Base-by-base conservation (phyloP, 345 rosid genomes). In the Corymbia maculata region DNA sequence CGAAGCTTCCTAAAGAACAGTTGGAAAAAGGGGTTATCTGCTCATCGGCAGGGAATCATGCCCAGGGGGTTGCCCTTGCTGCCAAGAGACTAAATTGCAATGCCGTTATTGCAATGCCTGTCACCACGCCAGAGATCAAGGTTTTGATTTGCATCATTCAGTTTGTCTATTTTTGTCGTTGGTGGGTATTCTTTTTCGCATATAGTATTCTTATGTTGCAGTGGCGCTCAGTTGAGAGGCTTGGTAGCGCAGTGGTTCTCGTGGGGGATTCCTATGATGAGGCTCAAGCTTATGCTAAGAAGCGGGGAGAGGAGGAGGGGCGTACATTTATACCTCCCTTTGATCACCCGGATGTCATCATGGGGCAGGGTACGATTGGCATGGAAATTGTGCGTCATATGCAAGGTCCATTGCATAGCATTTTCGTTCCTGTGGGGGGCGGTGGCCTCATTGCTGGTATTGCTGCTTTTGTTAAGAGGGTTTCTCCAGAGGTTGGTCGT, bases 31-130 rank as follows among this genome's bases (percentile, higher is more conserved):
- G 99, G 9, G 98, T 98, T 86, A 94, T 98, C 66, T 95, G 98
- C 89, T 98, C 99, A 24, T 98, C 99, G 36, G 98, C 99, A 52
- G 99, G 99, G 87, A 98, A 98, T 91, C 99, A 97, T 93, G 99
- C 99, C 52, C 99, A 97, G 92, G 99, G 99, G 57, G 99, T 98
- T 86, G 99, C 99, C 19, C 91, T 96, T 55, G 89, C 99, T 86
- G 99, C 99, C 64, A 92, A 92, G 87, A 94, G 86, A 90, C 92
- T 98, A 7, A 95, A 93, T 49, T 97, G 99, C 79, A 89, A 88
- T 87, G 99, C 99, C 2, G 94, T 98, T 86, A 95, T 98, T 91
- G 98, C 86, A 85, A 97, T 98, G 99, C 99, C 99, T 53, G 89
- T 91, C 12, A 97, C 99, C 16, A 97, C 99, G 3, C 99, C 99